Conservation (phyloP, 164 flowering plant species). For the Aristolochia contorta region DNA sequence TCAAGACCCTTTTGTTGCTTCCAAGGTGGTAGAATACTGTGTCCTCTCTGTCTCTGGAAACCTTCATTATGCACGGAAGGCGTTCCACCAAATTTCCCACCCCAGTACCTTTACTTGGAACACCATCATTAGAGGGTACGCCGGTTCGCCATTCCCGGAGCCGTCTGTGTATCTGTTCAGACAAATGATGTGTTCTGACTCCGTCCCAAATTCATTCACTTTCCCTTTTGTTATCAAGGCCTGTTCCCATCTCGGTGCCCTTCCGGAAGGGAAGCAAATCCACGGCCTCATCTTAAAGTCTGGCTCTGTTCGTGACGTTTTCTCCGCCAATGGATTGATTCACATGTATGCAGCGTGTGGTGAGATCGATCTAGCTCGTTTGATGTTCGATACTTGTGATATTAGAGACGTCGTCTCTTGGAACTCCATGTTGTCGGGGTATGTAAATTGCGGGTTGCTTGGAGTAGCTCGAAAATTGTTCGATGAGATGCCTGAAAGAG, state of each 20-base stretch:
- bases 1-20: constrained; percentile 6
- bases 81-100: constrained; percentile 8
- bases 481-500: constrained; percentile 10
- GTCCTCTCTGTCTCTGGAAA: neutral
- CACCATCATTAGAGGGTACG: constrained; percentile 12
- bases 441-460: constrained; percentile 1
- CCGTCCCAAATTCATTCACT: constrained; percentile 1
- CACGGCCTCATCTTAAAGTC: constrained; percentile 8
- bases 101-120: constrained; percentile 11
- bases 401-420: constrained; percentile 9
- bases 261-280: constrained; percentile 8
- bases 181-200: neutral
- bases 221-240: constrained; percentile 12
- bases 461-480: constrained; percentile 1
- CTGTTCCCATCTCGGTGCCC: constrained; percentile 7
- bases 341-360: constrained; percentile 11
- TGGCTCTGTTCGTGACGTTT: constrained; percentile 5
- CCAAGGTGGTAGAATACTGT: constrained; percentile 4
- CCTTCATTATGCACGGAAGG: constrained; percentile 8
- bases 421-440: constrained; percentile 13
- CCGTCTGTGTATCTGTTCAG: constrained; percentile 6
- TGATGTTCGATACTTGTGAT: constrained; percentile 2
- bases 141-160: constrained; percentile 5
- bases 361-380: constrained; percentile 1
- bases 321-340: constrained; percentile 8